Conservation (phyloP, 768 basidiomycete species). For the Collybia sordida region DNA sequence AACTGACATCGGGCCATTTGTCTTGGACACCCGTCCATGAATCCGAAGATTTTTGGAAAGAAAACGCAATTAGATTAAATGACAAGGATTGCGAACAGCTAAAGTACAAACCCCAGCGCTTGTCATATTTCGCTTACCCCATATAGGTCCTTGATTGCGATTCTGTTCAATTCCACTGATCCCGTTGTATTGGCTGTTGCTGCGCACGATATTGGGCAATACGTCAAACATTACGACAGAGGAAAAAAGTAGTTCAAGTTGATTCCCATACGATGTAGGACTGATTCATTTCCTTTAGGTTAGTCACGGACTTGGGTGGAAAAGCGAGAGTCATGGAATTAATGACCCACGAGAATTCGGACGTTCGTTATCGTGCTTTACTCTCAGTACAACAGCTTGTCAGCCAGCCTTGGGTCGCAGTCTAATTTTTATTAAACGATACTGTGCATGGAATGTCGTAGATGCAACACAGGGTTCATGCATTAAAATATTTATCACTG, state of each 20-base stretch:
- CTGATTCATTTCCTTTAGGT: conserved; percentile 29
- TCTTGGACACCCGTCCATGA: conserved; percentile 97
- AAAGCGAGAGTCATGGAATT: conserved; percentile 90
- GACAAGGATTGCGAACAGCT: conserved; percentile 83
- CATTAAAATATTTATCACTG: not conserved
- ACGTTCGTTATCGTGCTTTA: conserved; percentile 91
- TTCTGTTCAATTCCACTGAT: conserved; percentile 71
- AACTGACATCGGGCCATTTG: conserved; percentile 85
- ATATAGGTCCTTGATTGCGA: conserved; percentile 47
- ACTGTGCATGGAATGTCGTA: not conserved
- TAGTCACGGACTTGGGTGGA: conserved; percentile 80
- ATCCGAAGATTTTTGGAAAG: conserved; percentile 97
- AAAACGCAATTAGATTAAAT: conserved; percentile 85
- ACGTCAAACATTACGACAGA: conserved; percentile 86
- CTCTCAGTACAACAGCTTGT: conserved; percentile 89
- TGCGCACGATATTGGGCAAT: conserved; percentile 90
- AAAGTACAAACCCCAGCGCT: conserved; percentile 49
- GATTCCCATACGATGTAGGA: not conserved
- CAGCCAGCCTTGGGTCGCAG: conserved; percentile 81
- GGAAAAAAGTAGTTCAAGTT: conserved; percentile 77
- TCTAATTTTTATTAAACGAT: conserved; percentile 20
- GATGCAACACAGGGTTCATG: not conserved
- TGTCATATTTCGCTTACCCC: not conserved
- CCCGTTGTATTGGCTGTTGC: conserved; percentile 86
- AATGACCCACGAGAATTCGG: conserved; percentile 84